Base-by-base conservation (phyloP, 768 basidiomycete genomes). In the Coprinellus micaceus region DNA sequence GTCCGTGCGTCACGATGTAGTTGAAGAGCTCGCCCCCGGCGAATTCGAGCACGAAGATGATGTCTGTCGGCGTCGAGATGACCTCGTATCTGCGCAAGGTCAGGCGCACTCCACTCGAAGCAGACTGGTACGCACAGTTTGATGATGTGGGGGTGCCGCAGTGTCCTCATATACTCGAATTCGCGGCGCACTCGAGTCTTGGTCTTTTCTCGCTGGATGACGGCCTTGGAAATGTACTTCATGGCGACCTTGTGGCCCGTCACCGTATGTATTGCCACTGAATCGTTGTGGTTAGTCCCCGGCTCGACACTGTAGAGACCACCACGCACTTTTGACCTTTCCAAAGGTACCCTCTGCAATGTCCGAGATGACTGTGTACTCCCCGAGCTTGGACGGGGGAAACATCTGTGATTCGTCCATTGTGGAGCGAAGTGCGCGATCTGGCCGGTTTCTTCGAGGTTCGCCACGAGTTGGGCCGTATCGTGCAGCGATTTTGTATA, bases 301-400 rank as follows among this genome's bases (percentile, higher is more conserved):
- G n/a, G n/a, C 61, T 60, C 36, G 47, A 43, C 17, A 9, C 22
- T 37, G 53, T 51, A 53, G 47, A 58, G 54, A 17, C 13, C 22
- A 17, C 21, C 22, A 84, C 93, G 71, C 71, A 97, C 96, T 91
- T 81, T 98, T 98, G 69, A 99, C 97, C 74, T 97, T 98, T 54
- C 96, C 97, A 76, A 98, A 99, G 11, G 93, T 96, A 2, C 97
- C 97, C 61, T 95, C 94, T 19, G 95, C 96, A 57, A 98, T 89
- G 61, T 95, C 94, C 56, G 83, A 73, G 53, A 88, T 82, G 56
- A 98, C 84, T 40, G 83, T 89, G 72, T 98, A 98, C 75, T 95
- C 90, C 44, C 96, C 94, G 29, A 97, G 84, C 75, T 87, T 88
- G 15, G 86, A 83, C 10, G 86, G 76, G 12, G 88, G 74, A 64